phyloP scores from a whole-genome alignment of 140 eudicot species.

The Stevia rebaudiana region DNA sequence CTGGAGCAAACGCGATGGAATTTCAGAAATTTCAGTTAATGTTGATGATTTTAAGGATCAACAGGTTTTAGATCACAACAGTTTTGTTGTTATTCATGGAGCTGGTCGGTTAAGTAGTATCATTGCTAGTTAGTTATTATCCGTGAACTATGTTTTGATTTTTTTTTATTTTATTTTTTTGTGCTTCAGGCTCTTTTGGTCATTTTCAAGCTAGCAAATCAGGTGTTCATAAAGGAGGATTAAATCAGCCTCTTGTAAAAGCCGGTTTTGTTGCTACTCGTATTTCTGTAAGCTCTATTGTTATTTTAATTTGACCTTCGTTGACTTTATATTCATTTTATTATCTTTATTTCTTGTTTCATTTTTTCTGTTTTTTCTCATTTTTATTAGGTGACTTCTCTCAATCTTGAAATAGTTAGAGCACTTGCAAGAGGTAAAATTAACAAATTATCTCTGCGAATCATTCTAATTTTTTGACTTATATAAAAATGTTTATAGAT shows the following conservation, averaged over 20 bases:
- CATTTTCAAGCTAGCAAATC: conserved; percentile 99
- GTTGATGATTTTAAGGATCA: conserved; percentile 41
- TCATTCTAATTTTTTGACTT: not conserved
- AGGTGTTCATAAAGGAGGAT: conserved; percentile 87
- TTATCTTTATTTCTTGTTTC: not conserved
- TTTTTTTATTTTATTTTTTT: not conserved
- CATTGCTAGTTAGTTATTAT: not conserved
- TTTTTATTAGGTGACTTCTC: conserved; percentile 78
- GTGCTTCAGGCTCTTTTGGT: conserved; percentile 82
- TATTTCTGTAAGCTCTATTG: conserved; percentile 58
- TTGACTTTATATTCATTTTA: not conserved
- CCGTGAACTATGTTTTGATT: not conserved
- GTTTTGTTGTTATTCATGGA: conserved; percentile 83
- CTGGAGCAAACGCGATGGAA: conserved; percentile 85
- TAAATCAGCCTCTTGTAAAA: conserved; percentile 63
- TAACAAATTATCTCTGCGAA: not conserved
- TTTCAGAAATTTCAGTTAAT: conserved; percentile 25
- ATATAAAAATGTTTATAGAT: not conserved
- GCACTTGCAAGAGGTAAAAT: conserved; percentile 86
- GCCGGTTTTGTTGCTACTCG: conserved; percentile 98
- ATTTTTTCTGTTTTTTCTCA: not conserved
- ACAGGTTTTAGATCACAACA: conserved; percentile 31
- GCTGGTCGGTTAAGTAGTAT: conserved; percentile 52
- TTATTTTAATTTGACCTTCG: not conserved
- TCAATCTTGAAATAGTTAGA: conserved; percentile 92